A percentile compares a stretch with the other conserved stretches of the same genome.
Evolutionary conservation across 352 stramenopile genomes (phyloP).

Genomic region (Phytophthora sojae): DNA sequence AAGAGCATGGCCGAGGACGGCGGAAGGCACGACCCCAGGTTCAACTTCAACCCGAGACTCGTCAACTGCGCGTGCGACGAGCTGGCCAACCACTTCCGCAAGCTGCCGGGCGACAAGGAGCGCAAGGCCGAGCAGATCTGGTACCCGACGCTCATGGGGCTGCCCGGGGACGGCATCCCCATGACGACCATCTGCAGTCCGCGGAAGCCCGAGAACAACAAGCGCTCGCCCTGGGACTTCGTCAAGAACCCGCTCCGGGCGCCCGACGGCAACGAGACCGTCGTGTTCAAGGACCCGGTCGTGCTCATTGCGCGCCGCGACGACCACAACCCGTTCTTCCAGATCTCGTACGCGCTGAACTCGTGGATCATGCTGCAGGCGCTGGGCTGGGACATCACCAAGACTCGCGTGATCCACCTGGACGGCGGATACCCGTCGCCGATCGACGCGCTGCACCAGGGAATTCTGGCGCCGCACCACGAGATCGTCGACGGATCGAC

Average conservation of each 20-base stretch:
- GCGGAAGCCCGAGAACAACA: constrained; percentile 11
- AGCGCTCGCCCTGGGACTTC: constrained; percentile 21
- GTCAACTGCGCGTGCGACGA: constrained; percentile 25
- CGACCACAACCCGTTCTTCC: constrained; percentile 57
- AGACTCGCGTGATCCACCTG: constrained; percentile 42
- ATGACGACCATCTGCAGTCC: constrained; percentile 21
- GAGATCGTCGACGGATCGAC: constrained; percentile 26
- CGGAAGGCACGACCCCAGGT: constrained; percentile 28
- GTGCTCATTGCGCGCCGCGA: constrained; percentile 43
- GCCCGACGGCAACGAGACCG: constrained; percentile 15
- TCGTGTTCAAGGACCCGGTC: constrained; percentile 26
- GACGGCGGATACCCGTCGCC: constrained; percentile 43
- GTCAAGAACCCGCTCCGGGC: constrained; percentile 23
- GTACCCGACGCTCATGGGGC: constrained; percentile 17
- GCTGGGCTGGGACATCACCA: constrained; percentile 26
- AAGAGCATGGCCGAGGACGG: constrained; percentile 24
- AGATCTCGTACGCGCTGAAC: constrained; percentile 43
- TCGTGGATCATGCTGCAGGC: constrained; percentile 36
- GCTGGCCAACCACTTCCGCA: constrained; percentile 32
- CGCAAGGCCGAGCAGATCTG: constrained; percentile 35
- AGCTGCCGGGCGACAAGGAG: constrained; percentile 30
- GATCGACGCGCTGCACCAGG: constrained; percentile 45
- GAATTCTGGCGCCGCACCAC: constrained; percentile 28
- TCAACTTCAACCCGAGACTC: constrained; percentile 24
- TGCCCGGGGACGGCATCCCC: constrained; percentile 6